These are phyloP conservation scores for Immersiporthe knoxdaviesiana DNA, from an alignment of 2,329 filamentous ascomycete species.

Conservation along the genomic window DNA sequence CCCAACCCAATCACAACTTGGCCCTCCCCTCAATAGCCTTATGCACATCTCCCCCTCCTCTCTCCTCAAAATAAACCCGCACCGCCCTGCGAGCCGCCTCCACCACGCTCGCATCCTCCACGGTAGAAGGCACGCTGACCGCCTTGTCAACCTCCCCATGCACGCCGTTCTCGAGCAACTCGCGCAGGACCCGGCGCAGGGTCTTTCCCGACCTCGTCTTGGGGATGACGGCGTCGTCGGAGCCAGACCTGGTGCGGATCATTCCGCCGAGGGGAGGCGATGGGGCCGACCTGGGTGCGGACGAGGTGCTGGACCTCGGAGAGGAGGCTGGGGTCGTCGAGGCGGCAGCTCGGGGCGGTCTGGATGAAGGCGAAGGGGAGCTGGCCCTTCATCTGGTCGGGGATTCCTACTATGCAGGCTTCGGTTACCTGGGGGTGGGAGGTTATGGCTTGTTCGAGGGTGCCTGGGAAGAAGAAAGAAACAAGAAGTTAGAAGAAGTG, in stretches of 20 bases:
- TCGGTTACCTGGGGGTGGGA: conserved; percentile 79
- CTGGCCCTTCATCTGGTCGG: conserved; percentile 85
- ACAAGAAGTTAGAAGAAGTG: too few species aligned
- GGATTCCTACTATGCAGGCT: conserved; percentile 83
- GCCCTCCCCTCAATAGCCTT: conserved; percentile 50
- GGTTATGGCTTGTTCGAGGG: conserved; percentile 89
- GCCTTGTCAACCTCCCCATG: conserved; percentile 72
- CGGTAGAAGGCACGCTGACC: conserved; percentile 78
- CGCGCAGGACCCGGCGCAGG: conserved; percentile 76
- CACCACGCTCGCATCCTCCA: conserved; percentile 79
- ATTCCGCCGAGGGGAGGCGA: conserved; percentile 85
- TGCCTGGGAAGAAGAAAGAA: conserved; percentile 59
- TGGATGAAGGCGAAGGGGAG: conserved; percentile 85
- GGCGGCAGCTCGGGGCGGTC: conserved; percentile 53
- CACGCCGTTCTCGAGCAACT: conserved; percentile 81
- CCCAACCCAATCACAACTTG: conserved; percentile 44
- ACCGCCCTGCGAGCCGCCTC: conserved; percentile 73
- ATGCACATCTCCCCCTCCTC: conserved; percentile 47
- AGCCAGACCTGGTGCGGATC: conserved; percentile 55
- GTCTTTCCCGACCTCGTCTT: conserved; percentile 95
- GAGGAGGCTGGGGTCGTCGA: conserved; percentile 51
- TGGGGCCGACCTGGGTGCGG: conserved; percentile 81
- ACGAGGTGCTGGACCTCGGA: conserved; percentile 74
- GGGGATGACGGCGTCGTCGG: conserved; percentile 81
- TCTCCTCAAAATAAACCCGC: conserved; percentile 71